Base-by-base conservation (phyloP, 2,329 filamentous ascomycete species). In the Botryotinia convoluta region DNA sequence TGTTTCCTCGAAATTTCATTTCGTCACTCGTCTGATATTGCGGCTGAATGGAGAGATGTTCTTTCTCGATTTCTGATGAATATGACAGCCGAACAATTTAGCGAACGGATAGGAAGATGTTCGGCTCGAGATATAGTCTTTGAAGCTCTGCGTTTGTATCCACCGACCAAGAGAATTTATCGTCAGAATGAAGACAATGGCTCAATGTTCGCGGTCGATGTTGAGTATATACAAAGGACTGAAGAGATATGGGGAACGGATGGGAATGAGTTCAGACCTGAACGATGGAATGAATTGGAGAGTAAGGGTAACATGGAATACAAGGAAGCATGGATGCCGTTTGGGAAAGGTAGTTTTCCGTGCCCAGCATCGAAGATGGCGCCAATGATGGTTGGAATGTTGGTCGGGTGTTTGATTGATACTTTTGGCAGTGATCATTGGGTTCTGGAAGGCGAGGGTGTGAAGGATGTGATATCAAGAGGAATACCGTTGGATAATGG, bases 381-480 rank as follows among this genome's bases (percentile, higher is more conserved):
- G 32, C 71, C 71, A 57, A 72, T 72, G 37, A 72, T 72, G 71
- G 61, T 72, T 44, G 71, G 54, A 29, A 61, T 72, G 44, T 61
- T 72, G 64, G 71, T 72, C 42, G 71, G 54, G 35, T 29, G 42
- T 39, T 48, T 69, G 26, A 29, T 61, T 32, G 26, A 72, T 16
- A 16, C 22, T 26, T 72, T 72, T 69, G 51, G 35, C 20, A 22
- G 10, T 35, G 64, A 26, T 12, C 0, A 8, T 22, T 72, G 64
- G 64, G 10, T 62, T 62, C 54, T 69, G 64, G 64, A 69, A 42
- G 65, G 29, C 8, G 45, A 20, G 44, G 7, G 45, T 26, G 7
- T 29, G n/a, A 20, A 39, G 12, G 18, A 63, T 42, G 45, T 44
- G 29, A 20, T 26, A 2, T 48, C 45, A 8, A 45, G 37, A 3